These are phyloP conservation scores for Neofusicoccum parvum DNA, from an alignment of 2,329 filamentous ascomycete genomes.

Conservation along the genomic window DNA sequence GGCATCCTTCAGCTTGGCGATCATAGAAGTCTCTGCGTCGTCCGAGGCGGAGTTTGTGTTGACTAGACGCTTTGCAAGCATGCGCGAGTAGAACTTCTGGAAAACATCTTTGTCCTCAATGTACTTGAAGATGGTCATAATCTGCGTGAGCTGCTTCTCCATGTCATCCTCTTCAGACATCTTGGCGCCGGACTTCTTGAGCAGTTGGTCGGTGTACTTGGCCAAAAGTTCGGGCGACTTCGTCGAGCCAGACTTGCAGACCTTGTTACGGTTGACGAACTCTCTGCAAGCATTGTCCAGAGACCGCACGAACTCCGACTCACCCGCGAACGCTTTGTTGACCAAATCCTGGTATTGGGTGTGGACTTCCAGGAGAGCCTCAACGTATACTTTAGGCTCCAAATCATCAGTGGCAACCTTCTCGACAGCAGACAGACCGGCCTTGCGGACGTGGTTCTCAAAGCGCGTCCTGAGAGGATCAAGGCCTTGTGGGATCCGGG, in stretches of 20 bases:
- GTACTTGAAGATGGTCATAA: conserved; percentile 99
- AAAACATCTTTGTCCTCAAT: conserved; percentile 99
- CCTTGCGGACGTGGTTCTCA: conserved; percentile 89
- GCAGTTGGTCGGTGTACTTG: conserved; percentile 89
- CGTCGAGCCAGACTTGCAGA: conserved; percentile 90
- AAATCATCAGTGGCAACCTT: conserved; percentile 87
- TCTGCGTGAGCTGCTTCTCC: conserved; percentile 83
- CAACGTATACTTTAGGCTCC: conserved; percentile 95
- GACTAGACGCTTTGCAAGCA: conserved; percentile 91
- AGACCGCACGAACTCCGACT: conserved; percentile 94
- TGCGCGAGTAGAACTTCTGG: conserved; percentile 98
- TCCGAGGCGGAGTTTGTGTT: conserved; percentile 95
- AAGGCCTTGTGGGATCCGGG: conserved; percentile 85
- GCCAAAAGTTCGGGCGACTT: conserved; percentile 93
- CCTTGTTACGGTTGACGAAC: conserved; percentile 96
- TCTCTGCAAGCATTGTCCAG: conserved; percentile 96
- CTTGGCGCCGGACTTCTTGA: conserved; percentile 84
- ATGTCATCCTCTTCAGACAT: conserved; percentile 92
- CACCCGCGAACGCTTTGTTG: conserved; percentile 88
- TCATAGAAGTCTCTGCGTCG: conserved; percentile 98
- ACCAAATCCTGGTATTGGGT: conserved; percentile 90
- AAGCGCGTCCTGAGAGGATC: conserved; percentile 86
- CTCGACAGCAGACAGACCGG: conserved; percentile 82
- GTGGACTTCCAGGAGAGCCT: conserved; percentile 91
- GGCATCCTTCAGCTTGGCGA: conserved; percentile 97